Percentiles rank a stretch among this genome's conserved stretches.
Conservation (phyloP, 164 flowering plant genomes). For the Brasenia schreberi region DNA sequence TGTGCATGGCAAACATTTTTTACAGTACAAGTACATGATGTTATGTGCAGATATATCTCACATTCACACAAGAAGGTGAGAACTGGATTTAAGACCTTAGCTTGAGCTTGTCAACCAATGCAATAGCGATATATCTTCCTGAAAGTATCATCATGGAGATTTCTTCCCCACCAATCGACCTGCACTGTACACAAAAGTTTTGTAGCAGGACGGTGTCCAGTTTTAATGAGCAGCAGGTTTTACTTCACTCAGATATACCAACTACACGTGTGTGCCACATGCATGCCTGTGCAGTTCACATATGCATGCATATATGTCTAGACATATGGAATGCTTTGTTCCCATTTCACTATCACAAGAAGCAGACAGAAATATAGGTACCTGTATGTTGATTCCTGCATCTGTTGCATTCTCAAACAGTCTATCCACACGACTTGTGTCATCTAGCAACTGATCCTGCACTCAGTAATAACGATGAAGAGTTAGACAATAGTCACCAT, state of each 20-base stretch:
- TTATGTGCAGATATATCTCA: too few species aligned
- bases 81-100: slow-evolving; percentile 31
- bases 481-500: too few species aligned
- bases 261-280: too few species aligned
- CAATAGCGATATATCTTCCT: slow-evolving; percentile 74
- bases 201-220: too few species aligned
- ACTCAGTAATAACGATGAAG: not conserved
- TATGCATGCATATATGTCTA: too few species aligned
- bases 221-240: too few species aligned
- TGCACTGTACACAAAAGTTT: slow-evolving; percentile 45
- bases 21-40: too few species aligned
- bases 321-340: too few species aligned
- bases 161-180: slow-evolving; percentile 62
- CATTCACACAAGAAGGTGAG: too few species aligned
- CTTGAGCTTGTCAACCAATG: slow-evolving; percentile 78
- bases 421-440: slow-evolving; percentile 62
- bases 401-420: slow-evolving; percentile 57
- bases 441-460: slow-evolving; percentile 81
- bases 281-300: too few species aligned
- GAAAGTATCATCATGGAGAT: slow-evolving; percentile 58
- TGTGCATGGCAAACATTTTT: too few species aligned
- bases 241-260: too few species aligned
- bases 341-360: not conserved
- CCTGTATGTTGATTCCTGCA: slow-evolving; percentile 77
- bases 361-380: slow-evolving; percentile 8